These are phyloP conservation scores for Agaricus subrufescens DNA, from an alignment of 768 basidiomycete genomes.

Conservation along the genomic window DNA sequence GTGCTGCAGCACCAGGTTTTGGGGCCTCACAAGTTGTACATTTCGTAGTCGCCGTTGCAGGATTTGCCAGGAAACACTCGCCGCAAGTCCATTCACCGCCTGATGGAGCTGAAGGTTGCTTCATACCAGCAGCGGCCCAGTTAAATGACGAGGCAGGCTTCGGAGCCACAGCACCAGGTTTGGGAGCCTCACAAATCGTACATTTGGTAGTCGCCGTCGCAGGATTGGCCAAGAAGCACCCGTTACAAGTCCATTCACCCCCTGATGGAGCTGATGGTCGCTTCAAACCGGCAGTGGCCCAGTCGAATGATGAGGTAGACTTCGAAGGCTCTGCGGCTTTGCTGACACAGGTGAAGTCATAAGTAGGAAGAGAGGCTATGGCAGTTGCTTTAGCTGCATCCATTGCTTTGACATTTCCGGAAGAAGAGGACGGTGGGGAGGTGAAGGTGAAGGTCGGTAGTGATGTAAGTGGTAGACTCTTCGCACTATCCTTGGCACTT, in stretches of 20 bases:
- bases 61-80: slow-evolving; percentile 48
- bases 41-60: slow-evolving; percentile 36
- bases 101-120: neutral
- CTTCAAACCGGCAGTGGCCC: slow-evolving; percentile 12
- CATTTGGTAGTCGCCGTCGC: slow-evolving; percentile 43
- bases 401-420: slow-evolving; percentile 22
- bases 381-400: slow-evolving; percentile 36
- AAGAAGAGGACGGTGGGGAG: slow-evolving; percentile 12
- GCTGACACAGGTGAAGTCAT: slow-evolving; percentile 40
- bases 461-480: slow-evolving; percentile 16
- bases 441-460: slow-evolving; percentile 36
- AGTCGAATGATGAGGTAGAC: slow-evolving; percentile 15
- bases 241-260: slow-evolving; percentile 46
- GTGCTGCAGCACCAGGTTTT: slow-evolving; percentile 17
- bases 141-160: slow-evolving; percentile 13
- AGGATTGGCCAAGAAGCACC: slow-evolving; percentile 49
- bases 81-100: slow-evolving; percentile 46
- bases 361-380: slow-evolving; percentile 40
- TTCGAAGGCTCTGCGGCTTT: neutral
- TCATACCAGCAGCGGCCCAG: slow-evolving; percentile 12
- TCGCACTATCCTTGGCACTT: slow-evolving; percentile 21
- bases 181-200: slow-evolving; percentile 38
- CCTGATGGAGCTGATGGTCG: neutral
- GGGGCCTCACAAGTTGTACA: slow-evolving; percentile 47
- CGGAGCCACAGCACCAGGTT: neutral